phyloP scores from a whole-genome alignment of 2,329 filamentous ascomycete genomes.

The Sphaerulina musiva region DNA sequence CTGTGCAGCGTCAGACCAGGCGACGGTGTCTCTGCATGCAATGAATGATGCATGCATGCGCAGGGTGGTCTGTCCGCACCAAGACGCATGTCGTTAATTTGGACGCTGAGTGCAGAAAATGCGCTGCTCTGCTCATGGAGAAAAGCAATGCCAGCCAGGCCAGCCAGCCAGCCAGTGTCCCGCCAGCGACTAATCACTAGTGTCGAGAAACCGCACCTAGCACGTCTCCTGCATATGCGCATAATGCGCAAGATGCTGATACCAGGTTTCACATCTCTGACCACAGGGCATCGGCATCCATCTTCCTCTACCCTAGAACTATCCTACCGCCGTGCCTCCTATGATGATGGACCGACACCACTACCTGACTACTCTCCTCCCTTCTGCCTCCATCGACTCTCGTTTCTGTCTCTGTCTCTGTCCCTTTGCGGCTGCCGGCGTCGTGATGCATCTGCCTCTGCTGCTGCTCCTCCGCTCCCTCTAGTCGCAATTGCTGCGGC shows the following conservation, averaged over 20 bases:
- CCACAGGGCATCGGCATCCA: conserved; percentile 5
- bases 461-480: too few species aligned
- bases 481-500: conserved; percentile 22
- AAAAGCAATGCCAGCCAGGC: too few species aligned
- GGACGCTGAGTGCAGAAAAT: too few species aligned
- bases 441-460: conserved; percentile 21
- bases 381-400: conserved; percentile 18
- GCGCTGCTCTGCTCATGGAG: too few species aligned
- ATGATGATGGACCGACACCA: too few species aligned
- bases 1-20: conserved; percentile 3
- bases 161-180: conserved; percentile 4
- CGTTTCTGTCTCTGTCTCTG: conserved; percentile 5
- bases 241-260: conserved; percentile 13
- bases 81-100: conserved; percentile 11
- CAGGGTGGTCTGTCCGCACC: conserved; percentile 4
- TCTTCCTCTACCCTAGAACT: conserved; percentile 12
- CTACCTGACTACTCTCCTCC: background rate
- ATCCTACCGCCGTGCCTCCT: too few species aligned
- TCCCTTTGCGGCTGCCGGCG: conserved; percentile 22
- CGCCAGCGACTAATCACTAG: too few species aligned
- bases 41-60: too few species aligned
- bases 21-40: background rate
- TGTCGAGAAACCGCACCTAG: conserved; percentile 5
- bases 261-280: conserved; percentile 24
- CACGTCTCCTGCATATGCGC: conserved; percentile 19